phyloP scores from a whole-genome alignment of 2,329 filamentous ascomycete species.

The Trichoderma arundinaceum region DNA sequence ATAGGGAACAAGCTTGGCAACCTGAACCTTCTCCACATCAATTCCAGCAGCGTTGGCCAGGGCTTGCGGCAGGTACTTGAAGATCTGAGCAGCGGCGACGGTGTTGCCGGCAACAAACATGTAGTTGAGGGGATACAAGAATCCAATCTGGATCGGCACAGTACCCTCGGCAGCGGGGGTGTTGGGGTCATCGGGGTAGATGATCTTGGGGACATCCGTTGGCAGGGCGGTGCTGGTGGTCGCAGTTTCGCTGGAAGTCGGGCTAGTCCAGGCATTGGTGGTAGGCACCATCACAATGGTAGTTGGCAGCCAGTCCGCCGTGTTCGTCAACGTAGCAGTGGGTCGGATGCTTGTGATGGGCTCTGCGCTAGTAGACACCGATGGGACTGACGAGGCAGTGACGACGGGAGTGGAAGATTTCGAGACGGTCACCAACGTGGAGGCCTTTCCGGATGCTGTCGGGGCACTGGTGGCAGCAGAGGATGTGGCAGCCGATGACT shows the following conservation, averaged over 20 bases:
- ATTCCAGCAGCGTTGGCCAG: conserved; percentile 69
- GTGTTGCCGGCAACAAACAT: conserved; percentile 75
- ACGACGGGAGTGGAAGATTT: conserved; percentile 14
- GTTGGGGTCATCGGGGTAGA: conserved; percentile 69
- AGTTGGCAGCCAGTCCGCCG: conserved; percentile 60
- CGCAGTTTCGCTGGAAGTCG: conserved; percentile 46
- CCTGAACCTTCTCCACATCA: conserved; percentile 59
- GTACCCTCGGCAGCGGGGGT: conserved; percentile 64
- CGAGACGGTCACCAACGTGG: conserved; percentile 13
- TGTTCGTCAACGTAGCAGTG: conserved; percentile 52
- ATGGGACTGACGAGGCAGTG: conserved; percentile 16
- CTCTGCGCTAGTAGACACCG: conserved; percentile 27
- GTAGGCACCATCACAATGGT: conserved; percentile 64
- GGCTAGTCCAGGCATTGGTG: conserved; percentile 43
- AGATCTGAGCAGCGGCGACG: conserved; percentile 82
- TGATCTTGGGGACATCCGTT: conserved; percentile 72
- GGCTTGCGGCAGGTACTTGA: conserved; percentile 75
- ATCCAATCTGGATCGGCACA: conserved; percentile 81
- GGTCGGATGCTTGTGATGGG: conserved; percentile 50
- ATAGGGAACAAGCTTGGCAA: conserved; percentile 76
- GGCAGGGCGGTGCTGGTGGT: conserved; percentile 63
- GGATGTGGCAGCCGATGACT: conserved; percentile 6
- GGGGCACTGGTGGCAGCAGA: neutral
- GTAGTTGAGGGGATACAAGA: conserved; percentile 82
- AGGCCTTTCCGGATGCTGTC: conserved; percentile 4